Conservation (phyloP, 1,139 yeast species). For the Suhomyces coccinellae region DNA sequence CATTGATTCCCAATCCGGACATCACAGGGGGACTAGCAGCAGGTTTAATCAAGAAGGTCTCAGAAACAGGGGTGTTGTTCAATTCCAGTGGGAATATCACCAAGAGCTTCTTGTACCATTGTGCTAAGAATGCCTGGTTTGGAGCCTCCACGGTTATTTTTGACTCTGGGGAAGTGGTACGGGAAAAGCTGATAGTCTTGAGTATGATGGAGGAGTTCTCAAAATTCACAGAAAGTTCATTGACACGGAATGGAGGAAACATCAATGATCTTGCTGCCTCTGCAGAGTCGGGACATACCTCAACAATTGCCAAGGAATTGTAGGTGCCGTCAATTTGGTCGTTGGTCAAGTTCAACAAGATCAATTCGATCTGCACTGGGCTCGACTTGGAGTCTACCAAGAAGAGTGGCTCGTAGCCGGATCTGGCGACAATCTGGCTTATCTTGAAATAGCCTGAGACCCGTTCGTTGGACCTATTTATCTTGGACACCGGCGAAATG, state of each 20-base stretch:
- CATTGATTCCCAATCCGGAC: conserved; percentile 40
- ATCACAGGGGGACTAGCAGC: conserved; percentile 21
- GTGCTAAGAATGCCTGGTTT: conserved; percentile 21
- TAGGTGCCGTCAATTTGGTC: conserved; percentile 16
- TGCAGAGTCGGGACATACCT: conserved; percentile 9
- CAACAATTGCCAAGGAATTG: conserved; percentile 44
- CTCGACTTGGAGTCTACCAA: conserved; percentile 16
- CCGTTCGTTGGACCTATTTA: conserved; percentile 15
- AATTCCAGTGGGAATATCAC: conserved; percentile 34
- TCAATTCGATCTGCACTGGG: conserved; percentile 27
- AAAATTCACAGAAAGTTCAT: conserved; percentile 27
- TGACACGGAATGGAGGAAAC: conserved; percentile 42
- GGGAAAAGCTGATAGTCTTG: conserved; percentile 29
- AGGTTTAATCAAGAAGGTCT: conserved; percentile 25
- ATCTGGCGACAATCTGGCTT: conserved; percentile 38
- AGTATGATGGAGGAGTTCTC: conserved; percentile 26
- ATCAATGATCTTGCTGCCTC: conserved; percentile 29
- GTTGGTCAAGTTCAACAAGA: conserved; percentile 30
- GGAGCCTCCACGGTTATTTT: conserved; percentile 17
- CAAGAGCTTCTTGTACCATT: conserved; percentile 33
- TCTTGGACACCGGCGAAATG: conserved; percentile 7
- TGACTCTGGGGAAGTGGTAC: conserved; percentile 2
- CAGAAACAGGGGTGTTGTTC: conserved; percentile 25
- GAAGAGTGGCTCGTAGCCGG: conserved; percentile 25
- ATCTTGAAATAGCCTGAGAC: conserved; percentile 45